Evolutionary conservation across 208 protist genomes (phyloP).

Genomic region (Crithidia sp.): DNA sequence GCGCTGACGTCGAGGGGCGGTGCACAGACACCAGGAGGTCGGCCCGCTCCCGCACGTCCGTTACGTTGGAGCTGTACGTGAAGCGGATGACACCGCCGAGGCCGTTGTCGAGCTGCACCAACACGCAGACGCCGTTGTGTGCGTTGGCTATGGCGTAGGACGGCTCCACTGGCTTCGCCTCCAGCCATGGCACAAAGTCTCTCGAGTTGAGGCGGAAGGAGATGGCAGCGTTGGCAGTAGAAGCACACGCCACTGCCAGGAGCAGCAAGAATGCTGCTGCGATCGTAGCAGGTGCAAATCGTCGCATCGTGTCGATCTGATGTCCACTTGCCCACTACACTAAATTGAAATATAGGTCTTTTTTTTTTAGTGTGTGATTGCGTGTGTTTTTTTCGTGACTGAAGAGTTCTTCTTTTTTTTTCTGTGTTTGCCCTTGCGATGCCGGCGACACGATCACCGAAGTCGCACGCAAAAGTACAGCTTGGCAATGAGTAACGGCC

Average conservation of each 20-base stretch:
- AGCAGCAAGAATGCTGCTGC: background rate
- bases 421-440: too few relatives aligned
- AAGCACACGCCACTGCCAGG: background rate
- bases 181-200: constrained; percentile 13
- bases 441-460: too few relatives aligned
- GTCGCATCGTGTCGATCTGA: too few relatives aligned
- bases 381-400: too few relatives aligned
- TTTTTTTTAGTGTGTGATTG: too few relatives aligned
- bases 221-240: constrained; percentile 16
- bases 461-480: too few relatives aligned
- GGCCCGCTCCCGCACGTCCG: constrained; percentile 21
- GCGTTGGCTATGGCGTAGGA: constrained; percentile 17
- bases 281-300: too few relatives aligned
- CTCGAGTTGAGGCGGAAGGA: constrained; percentile 26
- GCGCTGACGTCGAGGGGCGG: constrained; percentile 14
- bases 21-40: constrained; percentile 43
- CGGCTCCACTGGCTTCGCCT: constrained; percentile 2
- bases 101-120: constrained; percentile 23
- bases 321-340: too few relatives aligned
- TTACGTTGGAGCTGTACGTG: constrained; percentile 43
- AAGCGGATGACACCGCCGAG: constrained; percentile 42
- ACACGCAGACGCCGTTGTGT: constrained; percentile 7
- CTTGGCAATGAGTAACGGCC: too few relatives aligned
- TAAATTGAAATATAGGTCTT: too few relatives aligned
- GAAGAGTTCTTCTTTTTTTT: too few relatives aligned